Base-by-base conservation (phyloP, 768 basidiomycete genomes). In the Lactarius hatsudake region DNA sequence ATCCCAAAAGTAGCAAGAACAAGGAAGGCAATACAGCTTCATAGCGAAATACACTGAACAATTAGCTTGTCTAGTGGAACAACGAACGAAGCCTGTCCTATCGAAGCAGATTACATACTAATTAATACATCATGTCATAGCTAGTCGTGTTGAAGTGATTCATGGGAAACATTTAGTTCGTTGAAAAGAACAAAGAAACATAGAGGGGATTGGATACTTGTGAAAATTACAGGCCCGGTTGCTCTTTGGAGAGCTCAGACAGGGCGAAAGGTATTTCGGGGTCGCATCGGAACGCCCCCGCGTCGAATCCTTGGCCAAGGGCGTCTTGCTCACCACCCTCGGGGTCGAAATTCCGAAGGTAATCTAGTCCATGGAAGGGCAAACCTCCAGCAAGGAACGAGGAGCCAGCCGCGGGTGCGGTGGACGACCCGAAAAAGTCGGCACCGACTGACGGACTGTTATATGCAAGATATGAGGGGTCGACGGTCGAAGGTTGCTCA, bases 301-400 rank as follows among this genome's bases (percentile, higher is more conserved):
- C 81, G 74, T 93, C 92, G 73, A 91, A 89, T 72, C 84, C 84
- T 70, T 82, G 81, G 79, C 83, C 84, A 59, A 83, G 73, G 34
- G 75, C 74, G 59, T 83, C 82, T 70, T 79, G 78, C 51, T 81
- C 81, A 45, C 70, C 62, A 43, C 78, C 75, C 5, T 83, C 82
- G 60, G 86, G 82, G 71, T 81, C 81, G 74, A 89, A 93, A 72
- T 91, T 93, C 71, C 89, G 86, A 73, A 94, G 88, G 72, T 85
- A 94, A 71, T 94, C 93, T 38, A 94, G 81, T 12, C 91, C 93
- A 36, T 86, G 83, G 80, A 94, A 94, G 1, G 91, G 93, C n/a
- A 93, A 80, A 45, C 90, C 90, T 28, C 87, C 81, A 10, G 86
- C 85, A 69, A 87, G 80, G 74, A 92, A 92, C 5, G 83, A 80